Base-by-base conservation (phyloP, 805 yeast genomes). In the Candida hungchunana region DNA sequence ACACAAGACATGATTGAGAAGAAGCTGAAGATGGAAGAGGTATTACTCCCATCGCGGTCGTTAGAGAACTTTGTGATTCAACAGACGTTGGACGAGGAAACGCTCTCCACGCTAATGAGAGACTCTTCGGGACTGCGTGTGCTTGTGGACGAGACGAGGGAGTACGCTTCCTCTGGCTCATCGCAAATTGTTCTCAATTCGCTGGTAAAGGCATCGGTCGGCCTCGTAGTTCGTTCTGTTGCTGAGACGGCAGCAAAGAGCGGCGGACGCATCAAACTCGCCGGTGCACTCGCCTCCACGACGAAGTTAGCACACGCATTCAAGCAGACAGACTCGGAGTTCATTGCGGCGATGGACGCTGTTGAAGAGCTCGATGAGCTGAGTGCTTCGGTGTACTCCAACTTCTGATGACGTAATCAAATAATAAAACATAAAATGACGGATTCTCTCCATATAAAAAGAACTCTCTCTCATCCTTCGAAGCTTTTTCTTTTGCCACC, bases 341-440 rank as follows among this genome's bases (percentile, higher is more conserved):
- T 69, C 44, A 48, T 75, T 9, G 56, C 59, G 15, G 40, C 36
- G 3, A 43, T 79, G 70, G 69, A 72, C 46, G 62, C 62, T 40
- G 59, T 69, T 21, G 79, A 75, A 13, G 87, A 79, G 44, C 69
- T 89, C 39, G 94, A 85, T 46, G 96, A 87, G 42, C 71, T 89
- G 47, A 81, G 95, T 61, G 97, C 97, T 5, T 72, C 87, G 47
- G 89, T 89, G 7, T 89, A 89, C 58, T 82, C 95, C 14, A 87
- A 87, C 52, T 85, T 83, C 48, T 59, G 55, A 8, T 39, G 34
- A 40, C 9, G 7, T 13, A n/a, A n/a, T n/a, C n/a, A n/a, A n/a
- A n/a, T n/a, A n/a, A n/a, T n/a, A n/a, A 20, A 18, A n/a, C 5
- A 18, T 17, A n/a, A 15, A 7, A 12, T 16, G 27, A 11, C 23